Evolutionary conservation across 179 eudicot genomes (phyloP), one percentile per base, ranked within the genome.

Genomic region (Drosera spatulata): DNA sequence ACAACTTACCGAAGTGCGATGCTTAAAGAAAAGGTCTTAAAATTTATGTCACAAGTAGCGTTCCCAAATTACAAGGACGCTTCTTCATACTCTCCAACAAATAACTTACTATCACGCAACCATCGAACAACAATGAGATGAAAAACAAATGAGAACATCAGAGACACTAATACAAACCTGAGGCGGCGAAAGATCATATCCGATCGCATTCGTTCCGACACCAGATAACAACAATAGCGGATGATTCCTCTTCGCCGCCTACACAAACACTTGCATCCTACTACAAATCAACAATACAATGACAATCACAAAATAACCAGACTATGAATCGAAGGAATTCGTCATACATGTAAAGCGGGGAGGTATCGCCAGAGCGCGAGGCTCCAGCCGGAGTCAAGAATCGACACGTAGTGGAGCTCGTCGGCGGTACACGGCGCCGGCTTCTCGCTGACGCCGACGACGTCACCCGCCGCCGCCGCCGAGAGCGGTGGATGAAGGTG

Each of bases 351-450:
- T n/a, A n/a, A n/a, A n/a, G 82, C 59, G 64, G 96, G 96, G 13
- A 48, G 71, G 69, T 87, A 83, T 13, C 89, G 89, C 95, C 90
- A 87, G 59, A 87, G 85, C 6, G 93, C 91, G 65, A 80, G 83
- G 51, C 72, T 66, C 96, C 94, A 87, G 50, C 63, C 77, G 47
- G 86, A 74, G 5, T 66, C 66, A 2, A 78, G 73, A 48, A 81
- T 64, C n/a, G 84, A 56, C n/a, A 90, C 93, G 62, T 87, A 87
- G 60, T 90, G 95, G 39, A 90, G 87, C 75, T 90, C 90, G 61
- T 90, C 93, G 55, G 93, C 95, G 3, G 95, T 90, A 64, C 97
- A 90, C 10, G 75, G 61, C 61, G 73, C 12, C 12, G 97, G 94
- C 71, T 87, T 87, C 44, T 62, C 56, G 37, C 10, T 55, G 60